Conservation (phyloP, 2,329 filamentous ascomycete genomes). For the Tolypocladium amazonense region DNA sequence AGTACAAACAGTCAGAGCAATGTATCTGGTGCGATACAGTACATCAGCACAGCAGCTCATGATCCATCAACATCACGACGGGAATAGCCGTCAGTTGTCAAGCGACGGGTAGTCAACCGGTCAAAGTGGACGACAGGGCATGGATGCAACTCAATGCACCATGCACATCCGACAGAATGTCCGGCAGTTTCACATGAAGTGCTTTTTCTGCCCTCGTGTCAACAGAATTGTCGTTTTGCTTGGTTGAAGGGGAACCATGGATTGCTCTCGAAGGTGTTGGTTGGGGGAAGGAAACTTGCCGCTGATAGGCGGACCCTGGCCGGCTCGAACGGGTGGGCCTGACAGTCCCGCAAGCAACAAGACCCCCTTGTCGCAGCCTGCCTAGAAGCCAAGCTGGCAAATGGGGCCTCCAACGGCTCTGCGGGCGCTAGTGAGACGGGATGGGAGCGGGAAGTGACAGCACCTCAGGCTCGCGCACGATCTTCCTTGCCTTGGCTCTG, state of each 20-base stretch:
- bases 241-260: too few species aligned
- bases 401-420: not conserved
- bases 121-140: too few species aligned
- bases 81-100: too few species aligned
- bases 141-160: too few species aligned
- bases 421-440: not conserved
- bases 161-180: too few species aligned
- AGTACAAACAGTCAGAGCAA: not conserved
- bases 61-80: too few species aligned
- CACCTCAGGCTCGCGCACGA: not conserved
- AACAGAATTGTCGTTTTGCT: too few species aligned
- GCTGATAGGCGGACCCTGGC: too few species aligned
- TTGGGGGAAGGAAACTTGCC: not conserved
- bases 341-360: not conserved
- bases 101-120: too few species aligned
- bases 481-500: not conserved
- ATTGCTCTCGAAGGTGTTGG: not conserved
- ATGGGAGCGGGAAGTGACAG: not conserved
- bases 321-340: not conserved
- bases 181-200: too few species aligned
- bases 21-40: not conserved
- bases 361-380: not conserved
- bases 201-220: too few species aligned
- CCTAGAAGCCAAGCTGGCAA: not conserved
- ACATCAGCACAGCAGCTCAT: too few species aligned